A percentile compares a stretch with the other conserved stretches of the same genome.
Conservation (phyloP, 2,329 filamentous ascomycete species). For the Dactylonectria macrodidyma region DNA sequence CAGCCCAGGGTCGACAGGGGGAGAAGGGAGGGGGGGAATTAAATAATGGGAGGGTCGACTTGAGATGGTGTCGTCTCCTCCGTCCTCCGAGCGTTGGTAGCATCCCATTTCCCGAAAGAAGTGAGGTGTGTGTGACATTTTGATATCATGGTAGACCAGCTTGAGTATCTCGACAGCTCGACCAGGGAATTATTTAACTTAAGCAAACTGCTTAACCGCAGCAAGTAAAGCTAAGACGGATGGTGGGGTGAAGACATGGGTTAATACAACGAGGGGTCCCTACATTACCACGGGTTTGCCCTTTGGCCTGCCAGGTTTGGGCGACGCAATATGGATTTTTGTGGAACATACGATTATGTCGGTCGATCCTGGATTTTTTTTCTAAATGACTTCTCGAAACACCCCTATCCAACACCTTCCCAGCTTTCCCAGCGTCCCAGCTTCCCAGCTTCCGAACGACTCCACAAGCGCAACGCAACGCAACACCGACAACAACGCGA, state of each 20-base stretch:
- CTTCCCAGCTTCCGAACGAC: background rate
- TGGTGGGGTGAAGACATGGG: conserved; percentile 2
- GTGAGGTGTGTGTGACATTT: too few relatives aligned
- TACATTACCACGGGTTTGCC: conserved; percentile 3
- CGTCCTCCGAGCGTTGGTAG: too few relatives aligned
- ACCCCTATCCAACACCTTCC: conserved; percentile 8
- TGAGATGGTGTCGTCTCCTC: too few relatives aligned
- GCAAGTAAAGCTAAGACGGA: background rate
- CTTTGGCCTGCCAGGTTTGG: background rate
- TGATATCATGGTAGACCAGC: background rate
- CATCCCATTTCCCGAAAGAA: too few relatives aligned
- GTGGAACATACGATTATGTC: conserved; percentile 10
- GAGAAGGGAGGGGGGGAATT: too few relatives aligned
- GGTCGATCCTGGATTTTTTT: conserved; percentile 13
- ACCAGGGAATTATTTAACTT: conserved; percentile 1
- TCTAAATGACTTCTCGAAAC: conserved; percentile 13
- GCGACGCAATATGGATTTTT: conserved; percentile 2
- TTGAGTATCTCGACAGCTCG: background rate
- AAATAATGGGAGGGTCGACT: background rate
- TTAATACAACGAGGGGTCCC: conserved; percentile 6
- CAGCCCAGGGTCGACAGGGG: background rate
- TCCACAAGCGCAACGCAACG: background rate
- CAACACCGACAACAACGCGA: background rate
- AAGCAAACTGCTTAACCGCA: background rate
- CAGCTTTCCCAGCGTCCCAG: background rate